Percentiles rank a stretch among this genome's conserved stretches.
Conservation (phyloP, 2,329 filamentous ascomycete genomes). For the Colletotrichum truncatum region DNA sequence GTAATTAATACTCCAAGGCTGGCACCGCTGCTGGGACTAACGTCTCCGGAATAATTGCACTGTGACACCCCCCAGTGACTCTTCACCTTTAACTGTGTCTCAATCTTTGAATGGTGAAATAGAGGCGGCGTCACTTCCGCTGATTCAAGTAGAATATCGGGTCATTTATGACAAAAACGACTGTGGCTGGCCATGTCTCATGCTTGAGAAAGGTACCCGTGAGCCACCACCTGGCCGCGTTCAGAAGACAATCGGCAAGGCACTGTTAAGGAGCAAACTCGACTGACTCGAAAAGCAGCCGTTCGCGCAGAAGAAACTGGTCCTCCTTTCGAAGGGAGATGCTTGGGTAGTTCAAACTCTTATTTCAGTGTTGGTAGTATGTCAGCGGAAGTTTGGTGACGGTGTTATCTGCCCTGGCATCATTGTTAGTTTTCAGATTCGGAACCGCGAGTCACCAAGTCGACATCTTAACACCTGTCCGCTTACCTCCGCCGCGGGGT, state of each 20-base stretch:
- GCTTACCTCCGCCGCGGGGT: no score
- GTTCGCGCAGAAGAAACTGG: neutral
- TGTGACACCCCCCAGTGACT: neutral
- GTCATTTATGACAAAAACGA: neutral
- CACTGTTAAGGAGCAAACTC: neutral
- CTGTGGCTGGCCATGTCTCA: slow-evolving; percentile 7
- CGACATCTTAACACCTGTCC: no score
- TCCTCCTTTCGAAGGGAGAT: neutral
- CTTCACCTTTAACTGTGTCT: slow-evolving; percentile 4
- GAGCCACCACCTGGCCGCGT: neutral
- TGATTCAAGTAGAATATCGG: neutral
- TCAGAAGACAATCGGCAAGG: neutral
- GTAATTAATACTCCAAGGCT: no score
- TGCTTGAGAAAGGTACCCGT: slow-evolving; percentile 3
- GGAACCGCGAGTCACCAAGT: no score
- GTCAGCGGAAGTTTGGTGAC: no score
- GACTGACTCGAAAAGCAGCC: neutral
- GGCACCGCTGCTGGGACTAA: no score
- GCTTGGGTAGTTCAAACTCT: no score
- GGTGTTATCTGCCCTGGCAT: no score
- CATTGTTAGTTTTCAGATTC: no score
- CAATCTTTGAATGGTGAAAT: slow-evolving; percentile 12
- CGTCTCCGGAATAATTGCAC: no score
- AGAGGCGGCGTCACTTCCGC: slow-evolving; percentile 5
- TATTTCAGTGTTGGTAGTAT: no score